These are phyloP conservation scores for Castanospermum australe DNA, from an alignment of 306 rosid species.

Conservation along the genomic window DNA sequence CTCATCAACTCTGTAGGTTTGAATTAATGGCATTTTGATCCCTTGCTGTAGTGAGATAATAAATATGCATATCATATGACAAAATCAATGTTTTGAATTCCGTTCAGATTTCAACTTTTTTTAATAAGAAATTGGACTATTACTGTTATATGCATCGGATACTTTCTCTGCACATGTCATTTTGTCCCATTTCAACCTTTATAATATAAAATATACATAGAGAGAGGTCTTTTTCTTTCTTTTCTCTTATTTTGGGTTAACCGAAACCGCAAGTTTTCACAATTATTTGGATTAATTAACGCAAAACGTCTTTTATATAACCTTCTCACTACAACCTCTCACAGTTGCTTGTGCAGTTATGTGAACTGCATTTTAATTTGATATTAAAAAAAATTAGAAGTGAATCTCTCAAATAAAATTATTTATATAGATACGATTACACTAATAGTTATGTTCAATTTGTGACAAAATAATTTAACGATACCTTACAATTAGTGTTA, in stretches of 20 bases:
- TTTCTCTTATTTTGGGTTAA: background rate
- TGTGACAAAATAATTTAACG: too few species aligned
- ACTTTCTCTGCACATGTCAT: conserved; percentile 41
- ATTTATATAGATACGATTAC: background rate
- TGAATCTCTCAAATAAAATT: background rate
- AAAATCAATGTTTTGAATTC: conserved; percentile 14
- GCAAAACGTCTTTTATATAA: background rate
- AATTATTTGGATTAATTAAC: background rate
- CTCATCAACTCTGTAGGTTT: background rate
- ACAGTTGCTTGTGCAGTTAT: background rate
- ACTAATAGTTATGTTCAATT: too few species aligned
- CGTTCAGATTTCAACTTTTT: background rate
- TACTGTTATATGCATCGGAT: conserved; percentile 39
- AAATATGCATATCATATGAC: too few species aligned
- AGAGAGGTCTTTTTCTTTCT: background rate
- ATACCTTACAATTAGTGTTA: too few species aligned
- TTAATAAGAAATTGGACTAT: background rate
- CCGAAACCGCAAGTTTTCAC: background rate
- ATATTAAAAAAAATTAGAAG: background rate
- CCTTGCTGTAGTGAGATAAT: background rate
- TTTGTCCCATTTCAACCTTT: conserved; percentile 30
- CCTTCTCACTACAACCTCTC: background rate
- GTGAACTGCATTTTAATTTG: background rate
- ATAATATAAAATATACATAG: conserved; percentile 8
- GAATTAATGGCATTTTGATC: conserved; percentile 23